Percentiles rank a stretch among this genome's conserved stretches.
phyloP scores from a whole-genome alignment of 1,284 basidiomycete species.

The Spongispora temasekensis region DNA sequence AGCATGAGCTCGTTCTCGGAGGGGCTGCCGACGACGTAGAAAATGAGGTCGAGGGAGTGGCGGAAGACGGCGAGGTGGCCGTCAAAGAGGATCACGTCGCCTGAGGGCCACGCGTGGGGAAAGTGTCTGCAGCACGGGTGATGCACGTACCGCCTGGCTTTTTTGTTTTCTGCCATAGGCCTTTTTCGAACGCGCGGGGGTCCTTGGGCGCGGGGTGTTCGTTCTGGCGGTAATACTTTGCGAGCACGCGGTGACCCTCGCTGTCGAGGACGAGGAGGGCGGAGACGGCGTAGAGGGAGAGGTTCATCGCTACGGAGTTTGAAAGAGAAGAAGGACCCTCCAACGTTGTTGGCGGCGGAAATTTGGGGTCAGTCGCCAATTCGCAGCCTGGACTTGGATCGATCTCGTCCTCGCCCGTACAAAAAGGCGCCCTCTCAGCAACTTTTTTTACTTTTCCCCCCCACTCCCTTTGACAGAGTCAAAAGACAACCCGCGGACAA shows the following conservation, averaged over 20 bases:
- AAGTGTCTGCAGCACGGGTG: conserved; percentile 16
- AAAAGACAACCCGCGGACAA: not conserved
- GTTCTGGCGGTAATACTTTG: conserved; percentile 92
- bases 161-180: conserved; percentile 93
- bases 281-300: conserved; percentile 84
- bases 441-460: not conserved
- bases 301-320: conserved; percentile 52
- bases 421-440: conserved; percentile 12
- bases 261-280: conserved; percentile 92
- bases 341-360: conserved; percentile 11
- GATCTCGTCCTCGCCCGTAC: conserved; percentile 7
- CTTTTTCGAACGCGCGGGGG: conserved; percentile 95
- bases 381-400: too few species aligned
- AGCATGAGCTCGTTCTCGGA: conserved; percentile 98
- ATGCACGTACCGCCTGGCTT: conserved; percentile 76
- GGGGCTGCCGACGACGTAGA: conserved; percentile 91
- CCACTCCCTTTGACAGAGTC: conserved; percentile 2
- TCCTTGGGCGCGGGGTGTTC: conserved; percentile 82
- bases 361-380: too few species aligned
- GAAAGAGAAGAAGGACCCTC: conserved; percentile 11
- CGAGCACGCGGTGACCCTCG: conserved; percentile 91
- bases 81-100: conserved; percentile 95
- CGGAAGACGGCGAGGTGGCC: conserved; percentile 92
- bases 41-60: conserved; percentile 91
- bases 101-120: conserved; percentile 42